These are phyloP conservation scores for Paraglomus occultum DNA, from an alignment of 192 early-diverging fungal genomes.

Conservation along the genomic window DNA sequence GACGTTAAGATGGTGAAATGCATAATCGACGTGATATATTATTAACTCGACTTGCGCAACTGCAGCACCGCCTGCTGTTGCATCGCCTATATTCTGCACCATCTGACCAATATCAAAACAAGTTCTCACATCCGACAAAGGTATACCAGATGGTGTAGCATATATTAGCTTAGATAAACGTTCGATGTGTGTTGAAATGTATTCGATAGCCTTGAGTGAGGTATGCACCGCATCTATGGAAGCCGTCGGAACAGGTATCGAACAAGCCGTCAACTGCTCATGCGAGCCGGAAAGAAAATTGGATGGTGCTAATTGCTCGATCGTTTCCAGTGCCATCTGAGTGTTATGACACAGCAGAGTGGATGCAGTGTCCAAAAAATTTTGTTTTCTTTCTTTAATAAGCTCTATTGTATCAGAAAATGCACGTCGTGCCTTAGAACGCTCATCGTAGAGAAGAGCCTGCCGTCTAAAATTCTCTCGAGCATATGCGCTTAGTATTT, in stretches of 20 bases:
- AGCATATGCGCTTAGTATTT: conserved; percentile 14
- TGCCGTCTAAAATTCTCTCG: conserved; percentile 17
- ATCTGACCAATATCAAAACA: conserved; percentile 60
- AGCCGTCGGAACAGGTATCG: conserved; percentile 51
- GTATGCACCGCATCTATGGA: conserved; percentile 54
- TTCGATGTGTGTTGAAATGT: conserved; percentile 39
- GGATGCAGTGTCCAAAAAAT: conserved; percentile 7
- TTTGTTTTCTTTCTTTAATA: conserved; percentile 12
- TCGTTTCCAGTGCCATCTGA: conserved; percentile 43
- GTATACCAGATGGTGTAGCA: background rate
- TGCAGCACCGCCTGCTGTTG: conserved; percentile 54
- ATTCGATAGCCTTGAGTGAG: conserved; percentile 50
- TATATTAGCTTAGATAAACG: conserved; percentile 11
- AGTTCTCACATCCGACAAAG: background rate
- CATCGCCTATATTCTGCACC: conserved; percentile 55
- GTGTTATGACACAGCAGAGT: conserved; percentile 30
- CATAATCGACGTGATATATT: conserved; percentile 54
- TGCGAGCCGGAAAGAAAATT: conserved; percentile 42
- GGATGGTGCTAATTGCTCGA: conserved; percentile 52
- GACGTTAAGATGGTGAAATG: conserved; percentile 47
- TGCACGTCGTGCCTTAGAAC: conserved; percentile 12
- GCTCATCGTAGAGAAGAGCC: conserved; percentile 13
- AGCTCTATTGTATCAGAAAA: conserved; percentile 20
- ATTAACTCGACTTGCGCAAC: conserved; percentile 53
- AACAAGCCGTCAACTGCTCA: conserved; percentile 56